Evolutionary conservation across 2,329 filamentous ascomycete genomes (phyloP).

Genomic region (Gnomoniopsis smithogilvyi): DNA sequence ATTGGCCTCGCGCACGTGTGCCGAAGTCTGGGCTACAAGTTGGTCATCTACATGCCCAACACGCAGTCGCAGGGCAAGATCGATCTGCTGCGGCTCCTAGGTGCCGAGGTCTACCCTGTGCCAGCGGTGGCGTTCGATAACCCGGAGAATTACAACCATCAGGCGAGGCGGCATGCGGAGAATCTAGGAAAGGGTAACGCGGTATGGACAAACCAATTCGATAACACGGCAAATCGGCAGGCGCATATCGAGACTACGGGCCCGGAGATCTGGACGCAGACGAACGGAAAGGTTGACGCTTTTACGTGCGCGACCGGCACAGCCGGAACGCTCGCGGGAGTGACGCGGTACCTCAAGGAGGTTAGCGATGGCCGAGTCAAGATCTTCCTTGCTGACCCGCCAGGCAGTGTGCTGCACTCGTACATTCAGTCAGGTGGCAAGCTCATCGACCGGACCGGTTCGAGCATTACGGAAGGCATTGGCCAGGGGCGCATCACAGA

Average conservation of each 20-base stretch:
- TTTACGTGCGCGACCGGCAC: slow-evolving; percentile 97
- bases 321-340: slow-evolving; percentile 84
- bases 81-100: slow-evolving; percentile 83
- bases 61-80: slow-evolving; percentile 98
- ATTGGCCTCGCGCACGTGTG: slow-evolving; percentile 98
- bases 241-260: slow-evolving; percentile 97
- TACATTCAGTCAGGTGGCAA: slow-evolving; percentile 86
- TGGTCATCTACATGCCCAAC: slow-evolving; percentile 99
- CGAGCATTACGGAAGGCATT: slow-evolving; percentile 96
- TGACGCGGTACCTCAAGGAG: slow-evolving; percentile 85
- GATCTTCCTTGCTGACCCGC: slow-evolving; percentile 88
- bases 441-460: slow-evolving; percentile 75
- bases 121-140: slow-evolving; percentile 95
- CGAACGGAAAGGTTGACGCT: slow-evolving; percentile 77
- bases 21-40: slow-evolving; percentile 83
- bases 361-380: slow-evolving; percentile 75
- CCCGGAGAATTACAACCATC: slow-evolving; percentile 96
- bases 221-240: slow-evolving; percentile 89
- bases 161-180: slow-evolving; percentile 88
- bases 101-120: slow-evolving; percentile 93
- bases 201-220: slow-evolving; percentile 99
- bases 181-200: slow-evolving; percentile 78
- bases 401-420: slow-evolving; percentile 87
- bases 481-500: slow-evolving; percentile 96
- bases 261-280: slow-evolving; percentile 96